These are phyloP conservation scores for Musa itinerans DNA, from an alignment of 176 grass and related monocot species.

Conservation along the genomic window DNA sequence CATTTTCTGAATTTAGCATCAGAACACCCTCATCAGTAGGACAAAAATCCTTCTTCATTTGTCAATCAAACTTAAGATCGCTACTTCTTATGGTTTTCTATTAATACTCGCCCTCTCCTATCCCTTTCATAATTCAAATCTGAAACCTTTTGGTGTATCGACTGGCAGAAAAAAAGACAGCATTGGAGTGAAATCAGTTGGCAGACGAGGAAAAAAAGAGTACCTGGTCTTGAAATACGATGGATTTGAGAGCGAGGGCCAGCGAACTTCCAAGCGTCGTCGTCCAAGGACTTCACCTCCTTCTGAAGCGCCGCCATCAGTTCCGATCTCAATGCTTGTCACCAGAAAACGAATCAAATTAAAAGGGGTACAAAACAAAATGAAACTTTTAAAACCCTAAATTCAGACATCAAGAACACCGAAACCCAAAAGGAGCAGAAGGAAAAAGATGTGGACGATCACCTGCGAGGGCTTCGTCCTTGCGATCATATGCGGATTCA, in stretches of 20 bases:
- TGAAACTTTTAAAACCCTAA: not conserved
- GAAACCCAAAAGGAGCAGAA: not conserved
- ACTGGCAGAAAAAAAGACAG: not conserved
- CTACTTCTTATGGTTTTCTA: too few species aligned
- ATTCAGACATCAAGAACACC: not conserved
- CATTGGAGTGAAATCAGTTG: not conserved
- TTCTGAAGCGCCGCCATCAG: conserved; percentile 72
- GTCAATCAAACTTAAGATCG: too few species aligned
- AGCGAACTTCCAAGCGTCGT: conserved; percentile 83
- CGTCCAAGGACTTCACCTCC: conserved; percentile 79
- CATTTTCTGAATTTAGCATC: too few species aligned
- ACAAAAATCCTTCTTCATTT: too few species aligned
- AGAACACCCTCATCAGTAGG: too few species aligned
- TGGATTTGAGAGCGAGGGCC: conserved; percentile 69
- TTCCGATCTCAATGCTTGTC: conserved; percentile 64
- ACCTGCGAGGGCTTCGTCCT: conserved; percentile 65
- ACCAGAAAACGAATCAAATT: not conserved
- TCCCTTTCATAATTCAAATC: not conserved
- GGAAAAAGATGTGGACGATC: not conserved
- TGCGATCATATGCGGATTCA: conserved; percentile 56
- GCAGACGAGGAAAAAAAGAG: not conserved
- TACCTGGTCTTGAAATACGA: conserved; percentile 67
- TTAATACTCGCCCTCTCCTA: too few species aligned
- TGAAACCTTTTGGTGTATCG: not conserved
- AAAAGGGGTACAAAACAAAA: not conserved